A percentile compares a stretch with the other conserved stretches of the same genome.
phyloP scores from a whole-genome alignment of 768 basidiomycete genomes.

The Trametes cinnabarina region DNA sequence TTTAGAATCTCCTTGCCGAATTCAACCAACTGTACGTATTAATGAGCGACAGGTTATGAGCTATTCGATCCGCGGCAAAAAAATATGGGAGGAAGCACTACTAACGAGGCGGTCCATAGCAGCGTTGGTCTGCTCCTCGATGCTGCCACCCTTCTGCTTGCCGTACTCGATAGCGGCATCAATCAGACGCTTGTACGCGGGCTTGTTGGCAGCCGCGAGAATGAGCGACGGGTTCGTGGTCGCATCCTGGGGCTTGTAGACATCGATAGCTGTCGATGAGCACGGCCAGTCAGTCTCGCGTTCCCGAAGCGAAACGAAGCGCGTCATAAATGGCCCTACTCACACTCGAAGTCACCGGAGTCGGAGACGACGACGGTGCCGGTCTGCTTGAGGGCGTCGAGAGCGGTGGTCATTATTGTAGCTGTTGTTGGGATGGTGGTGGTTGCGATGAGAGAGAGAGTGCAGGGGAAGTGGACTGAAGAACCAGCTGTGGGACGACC shows the following conservation, averaged over 20 bases:
- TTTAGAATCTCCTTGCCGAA: constrained; percentile 94
- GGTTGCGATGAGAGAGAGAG: not conserved
- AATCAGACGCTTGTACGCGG: constrained; percentile 80
- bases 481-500: not conserved
- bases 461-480: not conserved
- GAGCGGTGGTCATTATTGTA: constrained; percentile 66
- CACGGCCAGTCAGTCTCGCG: constrained; percentile 9
- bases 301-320: constrained; percentile 14
- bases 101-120: constrained; percentile 88
- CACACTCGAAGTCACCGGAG: constrained; percentile 92
- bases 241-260: constrained; percentile 97
- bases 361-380: constrained; percentile 97
- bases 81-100: constrained; percentile 13
- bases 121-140: constrained; percentile 72
- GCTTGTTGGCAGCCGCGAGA: constrained; percentile 88
- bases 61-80: too few species aligned
- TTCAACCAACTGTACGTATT: constrained; percentile 74
- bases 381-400: constrained; percentile 82
- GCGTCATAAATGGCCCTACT: constrained; percentile 20
- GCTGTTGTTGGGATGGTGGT: constrained; percentile 13
- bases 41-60: not conserved
- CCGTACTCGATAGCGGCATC: constrained; percentile 70
- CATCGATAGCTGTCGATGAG: constrained; percentile 73
- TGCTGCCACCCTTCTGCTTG: constrained; percentile 76
- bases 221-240: constrained; percentile 98